Conservation (phyloP, 2,329 filamentous ascomycete genomes). For the Aspergillus versicolor region DNA sequence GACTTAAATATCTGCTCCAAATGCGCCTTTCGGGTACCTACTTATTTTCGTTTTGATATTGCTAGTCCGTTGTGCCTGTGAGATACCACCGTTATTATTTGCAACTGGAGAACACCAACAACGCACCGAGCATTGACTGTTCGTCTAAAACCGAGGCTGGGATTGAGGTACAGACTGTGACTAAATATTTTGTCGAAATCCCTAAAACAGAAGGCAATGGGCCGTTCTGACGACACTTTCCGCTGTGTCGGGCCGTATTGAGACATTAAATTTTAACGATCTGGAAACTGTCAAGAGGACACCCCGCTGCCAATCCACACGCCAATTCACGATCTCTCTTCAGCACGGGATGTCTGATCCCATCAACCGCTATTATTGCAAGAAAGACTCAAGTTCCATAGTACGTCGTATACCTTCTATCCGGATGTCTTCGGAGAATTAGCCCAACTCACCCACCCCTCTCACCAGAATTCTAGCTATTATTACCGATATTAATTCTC, state of each 20-base stretch:
- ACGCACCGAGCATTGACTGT: not conserved
- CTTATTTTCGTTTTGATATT: not conserved
- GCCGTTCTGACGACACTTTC: not conserved
- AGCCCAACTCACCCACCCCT: not conserved
- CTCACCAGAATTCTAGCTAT: not conserved
- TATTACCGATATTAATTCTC: not conserved
- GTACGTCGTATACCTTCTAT: conserved; percentile 4
- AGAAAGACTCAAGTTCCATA: not conserved
- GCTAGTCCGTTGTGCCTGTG: not conserved
- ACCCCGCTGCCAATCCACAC: not conserved
- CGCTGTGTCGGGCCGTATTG: not conserved
- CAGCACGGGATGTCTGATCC: not conserved
- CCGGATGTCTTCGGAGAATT: not conserved
- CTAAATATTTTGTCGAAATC: not conserved
- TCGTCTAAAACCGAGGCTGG: not conserved
- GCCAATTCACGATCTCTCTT: not conserved
- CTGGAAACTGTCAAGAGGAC: not conserved
- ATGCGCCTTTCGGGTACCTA: not conserved
- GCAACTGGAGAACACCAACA: not conserved
- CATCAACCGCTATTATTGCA: not conserved
- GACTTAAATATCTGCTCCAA: not conserved
- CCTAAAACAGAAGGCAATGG: not conserved
- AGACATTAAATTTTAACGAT: not conserved
- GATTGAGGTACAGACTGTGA: not conserved
- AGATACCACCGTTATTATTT: not conserved